Percentiles rank a stretch among this genome's conserved stretches.
Conservation (phyloP, 192 early-diverging fungal species). For the Coemansia sp. region DNA sequence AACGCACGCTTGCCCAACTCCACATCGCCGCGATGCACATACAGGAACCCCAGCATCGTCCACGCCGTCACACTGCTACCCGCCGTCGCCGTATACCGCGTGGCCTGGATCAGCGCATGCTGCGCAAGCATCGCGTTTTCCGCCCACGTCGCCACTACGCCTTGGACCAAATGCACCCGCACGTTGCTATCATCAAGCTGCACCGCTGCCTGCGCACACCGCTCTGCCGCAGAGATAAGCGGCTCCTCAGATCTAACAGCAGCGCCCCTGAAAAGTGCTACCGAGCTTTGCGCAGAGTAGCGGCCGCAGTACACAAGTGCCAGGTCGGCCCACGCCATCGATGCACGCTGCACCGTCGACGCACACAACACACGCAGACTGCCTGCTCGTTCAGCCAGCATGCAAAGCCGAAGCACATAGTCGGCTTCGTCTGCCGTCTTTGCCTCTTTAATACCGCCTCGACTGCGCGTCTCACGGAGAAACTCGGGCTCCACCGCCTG, state of each 20-base stretch:
- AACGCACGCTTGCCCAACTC: slow-evolving; percentile 78
- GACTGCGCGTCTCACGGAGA: slow-evolving; percentile 14
- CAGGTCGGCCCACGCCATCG: slow-evolving; percentile 38
- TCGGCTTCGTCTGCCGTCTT: background rate
- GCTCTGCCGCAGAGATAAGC: slow-evolving; percentile 24
- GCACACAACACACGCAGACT: slow-evolving; percentile 21
- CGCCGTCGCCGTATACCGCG: slow-evolving; percentile 61
- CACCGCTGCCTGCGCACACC: slow-evolving; percentile 53
- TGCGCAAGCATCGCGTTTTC: slow-evolving; percentile 64
- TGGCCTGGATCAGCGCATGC: slow-evolving; percentile 79
- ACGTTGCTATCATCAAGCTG: slow-evolving; percentile 57
- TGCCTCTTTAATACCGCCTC: too few relatives aligned
- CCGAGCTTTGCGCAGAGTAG: slow-evolving; percentile 4
- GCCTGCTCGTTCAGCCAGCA: slow-evolving; percentile 19
- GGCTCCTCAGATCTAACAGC: background rate
- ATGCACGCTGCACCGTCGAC: slow-evolving; percentile 11
- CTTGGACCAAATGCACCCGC: slow-evolving; percentile 70
- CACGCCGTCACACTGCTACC: slow-evolving; percentile 57
- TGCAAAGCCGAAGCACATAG: slow-evolving; percentile 6
- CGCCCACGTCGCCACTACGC: slow-evolving; percentile 53
- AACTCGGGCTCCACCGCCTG: slow-evolving; percentile 5
- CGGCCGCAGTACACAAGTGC: slow-evolving; percentile 21
- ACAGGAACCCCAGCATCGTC: slow-evolving; percentile 83
- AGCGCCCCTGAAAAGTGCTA: background rate
- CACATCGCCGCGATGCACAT: slow-evolving; percentile 60